Conservation (phyloP, 345 rosid genomes). For the Syzygium grande region DNA sequence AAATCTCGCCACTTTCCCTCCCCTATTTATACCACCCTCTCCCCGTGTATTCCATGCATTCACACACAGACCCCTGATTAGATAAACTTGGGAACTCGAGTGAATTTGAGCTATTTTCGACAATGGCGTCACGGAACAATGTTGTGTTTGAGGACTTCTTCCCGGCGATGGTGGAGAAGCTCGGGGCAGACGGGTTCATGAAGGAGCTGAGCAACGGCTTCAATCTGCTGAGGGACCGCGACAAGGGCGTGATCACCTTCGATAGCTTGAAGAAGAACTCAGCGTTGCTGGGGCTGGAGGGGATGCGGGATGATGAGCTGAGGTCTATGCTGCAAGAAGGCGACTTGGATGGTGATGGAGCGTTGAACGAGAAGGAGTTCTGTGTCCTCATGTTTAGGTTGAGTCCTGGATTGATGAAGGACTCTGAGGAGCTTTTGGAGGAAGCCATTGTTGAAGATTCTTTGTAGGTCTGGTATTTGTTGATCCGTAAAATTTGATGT, state of each 20-base stretch:
- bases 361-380: constrained; percentile 43
- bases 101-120: not conserved
- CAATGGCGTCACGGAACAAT: not conserved
- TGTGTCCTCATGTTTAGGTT: constrained; percentile 57
- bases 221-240: constrained; percentile 30
- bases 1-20: not conserved
- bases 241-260: constrained; percentile 37
- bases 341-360: constrained; percentile 52
- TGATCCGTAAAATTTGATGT: not conserved
- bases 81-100: not conserved
- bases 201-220: constrained; percentile 47
- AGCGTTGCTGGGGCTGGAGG: constrained; percentile 30
- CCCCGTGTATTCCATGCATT: not conserved
- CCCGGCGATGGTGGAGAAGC: constrained; percentile 47
- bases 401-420: constrained; percentile 44
- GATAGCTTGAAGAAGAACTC: constrained; percentile 51
- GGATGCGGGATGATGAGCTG: constrained; percentile 41
- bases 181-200: constrained; percentile 55
- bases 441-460: constrained; percentile 17
- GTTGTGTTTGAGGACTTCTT: constrained; percentile 47
- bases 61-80: not conserved
- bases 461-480: not conserved
- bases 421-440: constrained; percentile 18
- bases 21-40: not conserved
- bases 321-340: constrained; percentile 51